Evolutionary conservation across 805 yeast species (phyloP).

Genomic region (Teunomyces atbi): DNA sequence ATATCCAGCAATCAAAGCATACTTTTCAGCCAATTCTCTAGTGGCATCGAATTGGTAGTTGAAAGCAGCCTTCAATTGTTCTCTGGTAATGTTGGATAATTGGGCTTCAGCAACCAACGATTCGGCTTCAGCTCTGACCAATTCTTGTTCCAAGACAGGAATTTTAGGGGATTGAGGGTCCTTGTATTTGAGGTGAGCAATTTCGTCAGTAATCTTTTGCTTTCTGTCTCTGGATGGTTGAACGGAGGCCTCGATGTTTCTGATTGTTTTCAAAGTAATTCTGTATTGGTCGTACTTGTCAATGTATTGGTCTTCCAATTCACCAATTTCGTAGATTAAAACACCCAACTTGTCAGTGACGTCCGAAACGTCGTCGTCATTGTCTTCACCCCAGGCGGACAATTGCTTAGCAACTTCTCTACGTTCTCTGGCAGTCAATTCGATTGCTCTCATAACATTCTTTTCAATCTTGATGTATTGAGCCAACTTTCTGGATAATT

Average conservation of each 20-base stretch:
- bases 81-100: conserved; percentile 83
- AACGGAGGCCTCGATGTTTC: conserved; percentile 84
- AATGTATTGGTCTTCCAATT: conserved; percentile 82
- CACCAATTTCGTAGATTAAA: conserved; percentile 77
- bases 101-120: conserved; percentile 90
- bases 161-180: conserved; percentile 84
- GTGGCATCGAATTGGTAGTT: conserved; percentile 82
- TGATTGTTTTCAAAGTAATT: conserved; percentile 73
- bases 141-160: conserved; percentile 78
- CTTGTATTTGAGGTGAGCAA: conserved; percentile 79
- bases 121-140: conserved; percentile 91
- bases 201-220: conserved; percentile 80
- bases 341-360: conserved; percentile 87
- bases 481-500: conserved; percentile 69
- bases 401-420: conserved; percentile 80
- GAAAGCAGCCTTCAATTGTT: conserved; percentile 80
- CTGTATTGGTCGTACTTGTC: conserved; percentile 86
- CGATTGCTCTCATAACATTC: conserved; percentile 76
- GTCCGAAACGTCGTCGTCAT: conserved; percentile 83
- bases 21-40: conserved; percentile 82
- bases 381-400: conserved; percentile 83
- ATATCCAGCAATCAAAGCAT: conserved; percentile 83
- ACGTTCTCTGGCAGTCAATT: conserved; percentile 73
- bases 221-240: conserved; percentile 88
- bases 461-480: conserved; percentile 78